These are phyloP conservation scores for Evansstolkia leycettana DNA, from an alignment of 495 filamentous ascomycete species.

Conservation along the genomic window DNA sequence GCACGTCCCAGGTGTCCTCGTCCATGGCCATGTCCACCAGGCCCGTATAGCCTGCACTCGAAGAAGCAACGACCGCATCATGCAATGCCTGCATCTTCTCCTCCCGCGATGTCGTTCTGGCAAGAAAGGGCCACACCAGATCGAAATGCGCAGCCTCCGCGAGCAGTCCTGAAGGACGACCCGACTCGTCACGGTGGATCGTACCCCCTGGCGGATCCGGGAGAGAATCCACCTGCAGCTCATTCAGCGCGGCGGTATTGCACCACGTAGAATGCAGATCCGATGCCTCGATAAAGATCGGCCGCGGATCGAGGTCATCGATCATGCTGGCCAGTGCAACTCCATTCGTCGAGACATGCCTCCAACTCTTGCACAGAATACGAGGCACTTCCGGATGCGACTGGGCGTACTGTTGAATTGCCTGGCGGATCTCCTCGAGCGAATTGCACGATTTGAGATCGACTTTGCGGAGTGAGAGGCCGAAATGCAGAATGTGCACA, in stretches of 20 bases:
- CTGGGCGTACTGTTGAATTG: slow-evolving; percentile 37
- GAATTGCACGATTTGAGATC: slow-evolving; percentile 40
- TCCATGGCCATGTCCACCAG: slow-evolving; percentile 64
- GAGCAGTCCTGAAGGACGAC: slow-evolving; percentile 41
- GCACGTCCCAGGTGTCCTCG: slow-evolving; percentile 43
- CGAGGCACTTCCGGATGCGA: slow-evolving; percentile 35
- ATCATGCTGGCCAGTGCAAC: slow-evolving; percentile 40
- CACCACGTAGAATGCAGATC: slow-evolving; percentile 54
- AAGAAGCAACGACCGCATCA: slow-evolving; percentile 38
- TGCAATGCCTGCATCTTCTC: slow-evolving; percentile 40
- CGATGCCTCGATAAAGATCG: slow-evolving; percentile 49
- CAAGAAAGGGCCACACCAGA: slow-evolving; percentile 47
- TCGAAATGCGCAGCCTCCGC: slow-evolving; percentile 44
- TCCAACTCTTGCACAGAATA: slow-evolving; percentile 48
- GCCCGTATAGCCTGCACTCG: slow-evolving; percentile 46
- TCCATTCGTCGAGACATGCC: slow-evolving; percentile 43
- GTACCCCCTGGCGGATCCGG: slow-evolving; percentile 42
- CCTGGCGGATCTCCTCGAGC: slow-evolving; percentile 38
- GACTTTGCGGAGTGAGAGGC: slow-evolving; percentile 44
- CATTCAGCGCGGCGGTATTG: slow-evolving; percentile 40
- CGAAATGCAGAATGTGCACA: slow-evolving; percentile 49
- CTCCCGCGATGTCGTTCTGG: slow-evolving; percentile 33
- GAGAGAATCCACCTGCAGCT: slow-evolving; percentile 35
- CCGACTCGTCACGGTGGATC: slow-evolving; percentile 40
- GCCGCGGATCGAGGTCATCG: slow-evolving; percentile 39